phyloP scores from a whole-genome alignment of 148 eudicot genomes.

The Euryodendron excelsum region DNA sequence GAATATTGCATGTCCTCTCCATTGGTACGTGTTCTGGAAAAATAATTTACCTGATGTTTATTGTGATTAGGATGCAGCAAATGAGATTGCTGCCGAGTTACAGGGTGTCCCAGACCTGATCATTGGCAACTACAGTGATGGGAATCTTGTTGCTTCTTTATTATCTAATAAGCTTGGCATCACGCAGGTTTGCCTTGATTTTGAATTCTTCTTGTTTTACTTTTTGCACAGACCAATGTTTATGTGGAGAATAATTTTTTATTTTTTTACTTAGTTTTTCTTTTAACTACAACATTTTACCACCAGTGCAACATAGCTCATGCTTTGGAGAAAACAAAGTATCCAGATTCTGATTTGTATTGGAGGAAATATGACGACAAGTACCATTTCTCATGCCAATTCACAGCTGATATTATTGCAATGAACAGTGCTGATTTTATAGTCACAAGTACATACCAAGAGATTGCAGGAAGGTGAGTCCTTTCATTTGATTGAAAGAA shows the following conservation, averaged over 20 bases:
- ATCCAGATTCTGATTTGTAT: slow-evolving; percentile 38
- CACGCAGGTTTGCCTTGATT: slow-evolving; percentile 23
- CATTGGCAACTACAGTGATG: slow-evolving; percentile 40
- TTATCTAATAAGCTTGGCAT: slow-evolving; percentile 35
- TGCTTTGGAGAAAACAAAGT: slow-evolving; percentile 42
- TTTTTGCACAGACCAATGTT: background rate
- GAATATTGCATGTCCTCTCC: background rate
- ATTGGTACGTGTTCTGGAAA: background rate
- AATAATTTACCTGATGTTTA: background rate
- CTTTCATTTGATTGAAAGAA: background rate
- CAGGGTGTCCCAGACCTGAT: slow-evolving; percentile 37
- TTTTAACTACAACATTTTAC: background rate
- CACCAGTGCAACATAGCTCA: slow-evolving; percentile 41
- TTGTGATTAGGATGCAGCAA: slow-evolving; percentile 36
- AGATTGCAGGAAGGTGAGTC: slow-evolving; percentile 40
- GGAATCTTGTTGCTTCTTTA: slow-evolving; percentile 40
- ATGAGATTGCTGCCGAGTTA: slow-evolving; percentile 38
- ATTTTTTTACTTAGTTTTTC: background rate
- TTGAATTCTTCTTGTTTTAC: background rate
- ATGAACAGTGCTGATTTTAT: slow-evolving; percentile 40
- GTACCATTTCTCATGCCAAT: slow-evolving; percentile 42
- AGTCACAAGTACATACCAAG: slow-evolving; percentile 41
- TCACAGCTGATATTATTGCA: slow-evolving; percentile 39
- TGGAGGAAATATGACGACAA: slow-evolving; percentile 40
- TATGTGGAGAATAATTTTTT: background rate